These are phyloP conservation scores for Penicillium riverlandense DNA, from an alignment of 495 filamentous ascomycete species.

Conservation along the genomic window DNA sequence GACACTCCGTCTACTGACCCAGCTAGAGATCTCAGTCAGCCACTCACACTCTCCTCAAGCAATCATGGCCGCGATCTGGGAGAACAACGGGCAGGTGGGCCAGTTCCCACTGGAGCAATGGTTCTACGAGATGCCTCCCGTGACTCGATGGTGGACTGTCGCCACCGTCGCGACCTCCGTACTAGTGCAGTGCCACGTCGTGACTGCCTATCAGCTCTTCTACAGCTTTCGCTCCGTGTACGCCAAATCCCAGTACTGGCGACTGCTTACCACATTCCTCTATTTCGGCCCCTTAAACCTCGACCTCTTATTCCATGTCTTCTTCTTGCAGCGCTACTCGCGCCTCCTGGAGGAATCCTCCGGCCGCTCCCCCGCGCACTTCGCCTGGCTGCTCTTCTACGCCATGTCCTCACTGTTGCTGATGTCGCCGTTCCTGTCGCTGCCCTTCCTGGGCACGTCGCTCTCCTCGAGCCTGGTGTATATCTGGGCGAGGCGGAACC, in stretches of 20 bases:
- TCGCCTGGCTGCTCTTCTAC: constrained; percentile 89
- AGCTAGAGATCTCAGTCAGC: not conserved
- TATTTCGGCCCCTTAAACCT: constrained; percentile 94
- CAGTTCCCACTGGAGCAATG: constrained; percentile 88
- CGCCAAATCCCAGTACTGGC: constrained; percentile 92
- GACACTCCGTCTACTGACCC: not conserved
- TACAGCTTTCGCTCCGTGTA: constrained; percentile 94
- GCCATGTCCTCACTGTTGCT: constrained; percentile 66
- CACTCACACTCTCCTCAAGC: constrained; percentile 1
- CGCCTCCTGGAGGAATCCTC: constrained; percentile 92
- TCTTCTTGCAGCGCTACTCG: constrained; percentile 96
- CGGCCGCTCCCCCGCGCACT: constrained; percentile 81
- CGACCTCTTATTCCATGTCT: constrained; percentile 96
- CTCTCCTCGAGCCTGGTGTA: constrained; percentile 91
- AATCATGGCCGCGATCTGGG: constrained; percentile 39
- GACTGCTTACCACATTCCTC: constrained; percentile 85
- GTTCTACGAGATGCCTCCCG: constrained; percentile 97
- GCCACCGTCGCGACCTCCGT: constrained; percentile 84
- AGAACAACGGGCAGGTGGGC: constrained; percentile 47
- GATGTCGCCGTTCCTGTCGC: constrained; percentile 74
- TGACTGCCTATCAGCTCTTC: constrained; percentile 90
- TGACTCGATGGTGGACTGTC: constrained; percentile 93
- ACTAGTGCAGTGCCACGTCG: constrained; percentile 84
- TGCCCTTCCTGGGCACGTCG: constrained; percentile 87
- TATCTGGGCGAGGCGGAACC: constrained; percentile 94